Conservation (phyloP, 345 rosid species). For the Eucalyptus regnans region DNA sequence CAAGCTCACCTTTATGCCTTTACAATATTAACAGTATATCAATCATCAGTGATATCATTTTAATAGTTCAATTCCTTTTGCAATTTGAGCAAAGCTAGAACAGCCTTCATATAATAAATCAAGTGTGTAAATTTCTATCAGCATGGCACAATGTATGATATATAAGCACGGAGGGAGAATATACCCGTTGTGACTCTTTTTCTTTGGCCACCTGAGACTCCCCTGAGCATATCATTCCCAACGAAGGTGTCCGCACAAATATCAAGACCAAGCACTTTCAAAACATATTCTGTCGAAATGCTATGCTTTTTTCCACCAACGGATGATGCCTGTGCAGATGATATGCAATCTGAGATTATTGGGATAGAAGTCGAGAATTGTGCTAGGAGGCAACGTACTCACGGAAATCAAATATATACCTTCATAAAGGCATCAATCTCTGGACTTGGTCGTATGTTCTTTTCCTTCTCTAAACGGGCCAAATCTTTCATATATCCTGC, state of each 20-base stretch:
- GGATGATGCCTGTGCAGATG: conserved; percentile 53
- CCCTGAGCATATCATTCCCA: conserved; percentile 92
- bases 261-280: conserved; percentile 89
- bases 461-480: conserved; percentile 58
- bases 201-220: conserved; percentile 93
- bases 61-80: neutral
- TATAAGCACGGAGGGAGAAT: neutral
- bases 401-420: conserved; percentile 20
- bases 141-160: neutral
- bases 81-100: neutral
- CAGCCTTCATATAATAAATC: neutral
- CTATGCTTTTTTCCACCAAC: conserved; percentile 64
- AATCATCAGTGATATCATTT: neutral
- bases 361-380: neutral
- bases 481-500: conserved; percentile 61
- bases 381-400: neutral
- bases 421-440: conserved; percentile 97
- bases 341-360: neutral
- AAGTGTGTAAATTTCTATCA: neutral
- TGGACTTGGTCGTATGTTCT: conserved; percentile 51
- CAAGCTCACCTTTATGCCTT: neutral
- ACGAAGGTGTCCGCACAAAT: conserved; percentile 78
- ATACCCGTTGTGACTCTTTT: conserved; percentile 92
- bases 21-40: neutral
- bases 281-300: conserved; percentile 70